Evolutionary conservation across 108 stramenopile genomes (phyloP).

Genomic region (Aurantiochytrium sp.): DNA sequence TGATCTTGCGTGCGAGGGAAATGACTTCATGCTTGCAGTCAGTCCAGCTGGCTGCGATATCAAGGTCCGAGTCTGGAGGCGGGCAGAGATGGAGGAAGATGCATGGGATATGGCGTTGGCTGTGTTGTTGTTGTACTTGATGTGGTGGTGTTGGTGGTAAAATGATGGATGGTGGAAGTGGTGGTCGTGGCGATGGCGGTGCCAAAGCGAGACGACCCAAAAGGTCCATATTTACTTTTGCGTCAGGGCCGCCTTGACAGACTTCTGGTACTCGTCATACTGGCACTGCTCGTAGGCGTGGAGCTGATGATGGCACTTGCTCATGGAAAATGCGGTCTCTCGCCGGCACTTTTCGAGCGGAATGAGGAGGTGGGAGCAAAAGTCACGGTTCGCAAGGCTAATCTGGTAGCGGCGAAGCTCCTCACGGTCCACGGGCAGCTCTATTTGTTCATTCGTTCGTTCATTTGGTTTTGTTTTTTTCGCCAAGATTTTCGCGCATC

Average conservation of each 20-base stretch:
- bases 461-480: no score
- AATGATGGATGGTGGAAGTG: no score
- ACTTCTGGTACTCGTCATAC: background rate
- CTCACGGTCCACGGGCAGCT: background rate
- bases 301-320: background rate
- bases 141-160: no score
- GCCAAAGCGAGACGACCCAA: background rate
- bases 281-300: constrained; percentile 14
- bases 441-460: background rate
- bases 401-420: background rate
- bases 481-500: no score
- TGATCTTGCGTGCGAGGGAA: no score
- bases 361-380: background rate
- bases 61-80: no score
- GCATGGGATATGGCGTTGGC: no score
- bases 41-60: no score
- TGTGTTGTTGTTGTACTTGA: no score
- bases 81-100: no score
- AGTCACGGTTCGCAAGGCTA: background rate
- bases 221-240: background rate
- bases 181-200: no score
- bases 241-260: background rate
- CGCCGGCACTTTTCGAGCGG: constrained; percentile 15
- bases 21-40: no score
- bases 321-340: background rate